Evolutionary conservation across 2,329 filamentous ascomycete species (phyloP).

Genomic region (Grosmannia huntii): DNA sequence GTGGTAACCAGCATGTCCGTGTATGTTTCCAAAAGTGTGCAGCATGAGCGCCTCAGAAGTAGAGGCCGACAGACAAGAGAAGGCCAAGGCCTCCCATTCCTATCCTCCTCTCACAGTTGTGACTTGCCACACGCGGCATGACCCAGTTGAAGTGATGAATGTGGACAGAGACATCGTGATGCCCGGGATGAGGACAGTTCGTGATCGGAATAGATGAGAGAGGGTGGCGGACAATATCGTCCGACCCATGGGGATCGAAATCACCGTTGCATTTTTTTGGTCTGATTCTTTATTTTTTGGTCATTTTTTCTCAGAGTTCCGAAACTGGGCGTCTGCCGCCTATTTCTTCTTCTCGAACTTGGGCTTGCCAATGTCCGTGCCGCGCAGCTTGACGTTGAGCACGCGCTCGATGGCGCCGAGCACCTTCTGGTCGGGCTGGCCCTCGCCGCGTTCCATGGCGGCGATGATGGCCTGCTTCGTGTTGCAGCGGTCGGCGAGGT

Average conservation of each 20-base stretch:
- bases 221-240: no score
- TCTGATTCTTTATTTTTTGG: neutral
- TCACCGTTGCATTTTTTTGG: neutral
- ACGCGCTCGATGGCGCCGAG: slow-evolving; percentile 66
- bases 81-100: neutral
- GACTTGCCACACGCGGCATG: neutral
- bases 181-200: no score
- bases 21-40: no score
- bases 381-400: slow-evolving; percentile 78
- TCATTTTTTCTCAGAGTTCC: neutral
- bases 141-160: neutral
- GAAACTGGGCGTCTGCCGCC: neutral
- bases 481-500: slow-evolving; percentile 77
- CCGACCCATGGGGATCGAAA: no score
- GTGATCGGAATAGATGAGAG: no score
- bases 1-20: neutral
- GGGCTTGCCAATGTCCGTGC: slow-evolving; percentile 72
- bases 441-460: slow-evolving; percentile 73
- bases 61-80: no score
- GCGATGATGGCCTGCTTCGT: slow-evolving; percentile 68
- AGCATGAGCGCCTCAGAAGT: no score
- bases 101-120: neutral
- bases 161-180: neutral
- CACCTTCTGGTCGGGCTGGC: slow-evolving; percentile 72
- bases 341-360: slow-evolving; percentile 46